A percentile compares a stretch with the other conserved stretches of the same genome.
Conservation (phyloP, 345 rosid genomes). For the Iberis pinnata region DNA sequence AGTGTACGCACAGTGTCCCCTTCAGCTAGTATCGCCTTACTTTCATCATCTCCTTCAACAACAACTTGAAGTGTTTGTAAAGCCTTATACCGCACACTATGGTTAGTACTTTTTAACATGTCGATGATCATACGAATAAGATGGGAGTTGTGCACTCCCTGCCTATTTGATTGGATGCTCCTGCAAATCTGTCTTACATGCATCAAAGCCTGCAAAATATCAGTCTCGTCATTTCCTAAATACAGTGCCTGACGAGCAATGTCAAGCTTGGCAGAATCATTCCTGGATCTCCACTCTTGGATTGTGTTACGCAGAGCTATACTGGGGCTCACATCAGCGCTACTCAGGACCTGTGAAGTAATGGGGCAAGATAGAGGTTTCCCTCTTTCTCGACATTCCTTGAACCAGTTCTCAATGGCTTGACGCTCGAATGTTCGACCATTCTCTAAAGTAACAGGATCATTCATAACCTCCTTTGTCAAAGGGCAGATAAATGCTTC, state of each 20-base stretch:
- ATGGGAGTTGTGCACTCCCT: slow-evolving; percentile 57
- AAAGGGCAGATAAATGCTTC: slow-evolving; percentile 92
- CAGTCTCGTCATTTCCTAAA: slow-evolving; percentile 54
- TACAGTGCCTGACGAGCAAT: slow-evolving; percentile 58
- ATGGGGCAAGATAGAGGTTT: slow-evolving; percentile 61
- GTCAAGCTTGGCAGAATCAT: slow-evolving; percentile 80
- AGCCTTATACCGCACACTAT: slow-evolving; percentile 61
- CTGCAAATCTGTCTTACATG: slow-evolving; percentile 55
- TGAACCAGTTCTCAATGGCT: slow-evolving; percentile 86
- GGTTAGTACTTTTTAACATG: slow-evolving; percentile 69
- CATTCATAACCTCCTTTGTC: slow-evolving; percentile 75
- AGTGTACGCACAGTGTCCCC: slow-evolving; percentile 93
- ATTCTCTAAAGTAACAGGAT: slow-evolving; percentile 78
- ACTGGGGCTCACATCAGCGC: slow-evolving; percentile 61
- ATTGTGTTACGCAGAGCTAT: slow-evolving; percentile 83
- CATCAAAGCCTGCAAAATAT: slow-evolving; percentile 55
- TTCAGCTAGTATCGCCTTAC: slow-evolving; percentile 76
- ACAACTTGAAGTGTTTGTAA: slow-evolving; percentile 67
- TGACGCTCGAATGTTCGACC: slow-evolving; percentile 90
- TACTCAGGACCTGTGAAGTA: slow-evolving; percentile 61
- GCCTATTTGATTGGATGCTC: slow-evolving; percentile 56
- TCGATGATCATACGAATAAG: slow-evolving; percentile 73
- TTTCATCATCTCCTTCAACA: slow-evolving; percentile 72
- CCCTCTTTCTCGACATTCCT: slow-evolving; percentile 63
- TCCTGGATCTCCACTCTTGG: slow-evolving; percentile 93